A percentile compares a stretch with the other conserved stretches of the same genome.
Conservation (phyloP, 805 yeast genomes). For the Yamadazyma sp. region DNA sequence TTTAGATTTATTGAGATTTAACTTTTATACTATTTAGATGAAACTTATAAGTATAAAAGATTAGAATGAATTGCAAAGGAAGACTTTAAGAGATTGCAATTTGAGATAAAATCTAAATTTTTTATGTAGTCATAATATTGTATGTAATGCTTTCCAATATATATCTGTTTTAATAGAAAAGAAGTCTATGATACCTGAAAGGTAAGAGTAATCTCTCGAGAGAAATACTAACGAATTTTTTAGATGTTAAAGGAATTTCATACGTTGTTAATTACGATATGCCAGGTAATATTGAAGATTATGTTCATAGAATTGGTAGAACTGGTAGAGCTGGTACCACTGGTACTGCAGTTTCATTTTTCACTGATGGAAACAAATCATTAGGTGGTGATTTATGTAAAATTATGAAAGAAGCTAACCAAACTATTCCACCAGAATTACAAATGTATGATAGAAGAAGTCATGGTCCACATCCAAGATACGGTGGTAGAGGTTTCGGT, state of each 20-base stretch:
- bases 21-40: no score
- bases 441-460: constrained; percentile 62
- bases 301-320: constrained; percentile 98
- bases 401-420: constrained; percentile 94
- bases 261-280: constrained; percentile 92
- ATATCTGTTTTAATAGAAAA: no score
- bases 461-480: constrained; percentile 57
- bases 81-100: no score
- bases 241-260: constrained; percentile 97
- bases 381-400: constrained; percentile 88
- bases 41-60: no score
- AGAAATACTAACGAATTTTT: constrained; percentile 28
- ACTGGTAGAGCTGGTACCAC: constrained; percentile 98
- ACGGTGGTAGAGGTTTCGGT: constrained; percentile 45
- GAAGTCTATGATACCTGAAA: no score
- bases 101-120: background rate
- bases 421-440: constrained; percentile 78
- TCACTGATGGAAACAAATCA: constrained; percentile 82
- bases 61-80: no score
- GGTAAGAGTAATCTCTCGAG: background rate
- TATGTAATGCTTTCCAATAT: constrained; percentile 9
- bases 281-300: constrained; percentile 98
- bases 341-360: constrained; percentile 94
- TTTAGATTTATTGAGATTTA: no score
- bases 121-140: no score